These are phyloP conservation scores for Perilla frutescens DNA, from an alignment of 257 asterid genomes.

Conservation along the genomic window DNA sequence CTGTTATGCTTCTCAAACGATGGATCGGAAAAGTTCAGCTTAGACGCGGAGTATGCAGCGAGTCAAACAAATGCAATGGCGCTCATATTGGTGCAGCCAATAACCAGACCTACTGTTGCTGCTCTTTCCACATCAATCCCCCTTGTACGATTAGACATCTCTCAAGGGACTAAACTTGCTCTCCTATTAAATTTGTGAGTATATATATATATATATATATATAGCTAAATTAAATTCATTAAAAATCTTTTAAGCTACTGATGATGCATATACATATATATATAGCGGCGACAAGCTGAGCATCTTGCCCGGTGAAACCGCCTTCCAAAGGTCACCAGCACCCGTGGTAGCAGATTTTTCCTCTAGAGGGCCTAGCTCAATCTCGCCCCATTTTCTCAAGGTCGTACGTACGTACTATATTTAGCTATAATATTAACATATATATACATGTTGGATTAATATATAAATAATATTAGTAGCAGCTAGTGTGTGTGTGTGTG, in stretches of 20 bases:
- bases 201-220: no score
- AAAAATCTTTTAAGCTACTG: no score
- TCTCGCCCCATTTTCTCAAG: constrained; percentile 67
- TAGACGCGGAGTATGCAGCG: constrained; percentile 49
- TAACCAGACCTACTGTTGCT: constrained; percentile 51
- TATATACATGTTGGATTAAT: no score
- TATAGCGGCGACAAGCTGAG: constrained; percentile 43
- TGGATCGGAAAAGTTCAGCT: constrained; percentile 38
- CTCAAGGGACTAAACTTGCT: constrained; percentile 54
- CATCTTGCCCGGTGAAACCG: constrained; percentile 53
- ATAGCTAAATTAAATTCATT: no score
- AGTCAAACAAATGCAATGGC: constrained; percentile 47
- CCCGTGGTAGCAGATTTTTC: constrained; percentile 59
- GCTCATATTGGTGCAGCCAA: constrained; percentile 60
- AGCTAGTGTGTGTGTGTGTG: no score
- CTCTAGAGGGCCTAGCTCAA: constrained; percentile 75
- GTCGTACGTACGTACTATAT: constrained; percentile 3
- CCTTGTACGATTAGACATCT: constrained; percentile 47
- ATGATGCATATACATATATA: no score
- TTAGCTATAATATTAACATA: no score
- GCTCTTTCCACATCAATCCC: constrained; percentile 52
- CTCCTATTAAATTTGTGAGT: constrained; percentile 35
- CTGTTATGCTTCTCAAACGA: constrained; percentile 50
- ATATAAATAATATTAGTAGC: no score
- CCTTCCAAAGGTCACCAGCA: constrained; percentile 49